Evolutionary conservation across 257 asterid genomes (phyloP), one percentile per base, ranked within the genome.

Genomic region (Knoxia roxburghii): DNA sequence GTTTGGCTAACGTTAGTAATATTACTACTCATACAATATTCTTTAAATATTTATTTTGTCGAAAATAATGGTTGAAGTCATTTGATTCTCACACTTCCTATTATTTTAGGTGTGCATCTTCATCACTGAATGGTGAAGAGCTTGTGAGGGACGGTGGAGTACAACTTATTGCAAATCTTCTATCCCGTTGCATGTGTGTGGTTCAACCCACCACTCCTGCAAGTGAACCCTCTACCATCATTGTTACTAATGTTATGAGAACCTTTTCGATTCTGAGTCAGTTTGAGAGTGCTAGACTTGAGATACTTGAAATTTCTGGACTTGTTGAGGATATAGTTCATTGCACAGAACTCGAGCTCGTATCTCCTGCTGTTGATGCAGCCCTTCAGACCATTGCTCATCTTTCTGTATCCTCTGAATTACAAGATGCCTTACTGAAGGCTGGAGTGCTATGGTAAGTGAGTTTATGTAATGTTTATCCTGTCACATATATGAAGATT

Each of bases 111-210:
- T 94, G 99, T 62, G 95, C 82, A 15, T 90, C 97, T 67, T 94
- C 99, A 76, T 86, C 95, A 53, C 80, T 90, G 71, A 94, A 94
- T 65, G 99, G 99, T 45, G 99, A 94, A 84, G 97, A 94, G 87
- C 97, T 94, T 78, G 99, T 90, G 45, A 84, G 99, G 80, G 96
- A 84, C 72, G 97, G 91, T 61, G 99, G 99, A 65, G 84, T 94
- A 70, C 97, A 91, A 65, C 96, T 94, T 71, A 90, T 90, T 65
- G 92, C 86, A 64, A 80, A 84, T 79, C 95, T 94, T 77, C 91
- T 94, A 71, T 84, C 95, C 68, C 96, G 99, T 52, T 94, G 99
- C 84, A 90, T 86, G 96, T 77, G 89, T 72, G 97, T 94, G 78
- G 95, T 93, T 75, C 99, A 85, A 79, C 90, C 86, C 77, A 84